Evolutionary conservation across 2,329 filamentous ascomycete species (phyloP), one percentile per base, ranked within the genome.

Genomic region (Onygenales sp.): DNA sequence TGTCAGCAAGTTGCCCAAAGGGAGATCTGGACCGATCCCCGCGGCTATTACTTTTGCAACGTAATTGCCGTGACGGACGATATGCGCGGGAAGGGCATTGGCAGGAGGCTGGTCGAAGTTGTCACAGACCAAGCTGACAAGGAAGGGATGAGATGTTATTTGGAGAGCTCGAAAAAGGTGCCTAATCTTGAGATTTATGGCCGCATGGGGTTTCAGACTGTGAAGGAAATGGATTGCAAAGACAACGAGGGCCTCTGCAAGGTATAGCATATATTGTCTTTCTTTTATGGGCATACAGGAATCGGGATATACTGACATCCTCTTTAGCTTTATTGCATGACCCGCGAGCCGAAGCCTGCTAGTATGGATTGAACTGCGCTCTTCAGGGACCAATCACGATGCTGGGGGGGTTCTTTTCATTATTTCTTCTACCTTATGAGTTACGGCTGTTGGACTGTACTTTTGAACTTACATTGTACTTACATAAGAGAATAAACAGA

Each of bases 21-120:
- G 0, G 69, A 78, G 31, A 68, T 87, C 3, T 89, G 85, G 85
- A 80, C 72, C 0, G 82, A 86, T 54, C 74, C 78, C 0, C 72
- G 76, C 5, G 86, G 86, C 0, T 89, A 89, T 62, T 89, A 87
- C 62, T 89, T 89, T 59, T 84, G 86, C 58, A 89, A 89, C 62
- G 86, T 89, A 56, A 81, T 89, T 61, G 84, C 85, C 0, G 85
- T 89, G 1, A 66, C 80, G 13, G 83, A 84, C 0, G 77, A 81
- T 48, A 77, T 76, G 35, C 85, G 88, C 64, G 83, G 84, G 0
- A 79, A 76, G 60, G 85, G 85, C 0, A 78, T 89, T 2, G 86
- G 85, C 0, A 80, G 79, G 55, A 73, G 76, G 57, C 68, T 89
- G 60, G 84, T 88, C 70, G 74, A 81, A 59, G 73, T 76, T 43